A percentile compares a stretch with the other conserved stretches of the same genome.
phyloP scores from a whole-genome alignment of 73 alveolate species.

The Stentor coeruleus region DNA sequence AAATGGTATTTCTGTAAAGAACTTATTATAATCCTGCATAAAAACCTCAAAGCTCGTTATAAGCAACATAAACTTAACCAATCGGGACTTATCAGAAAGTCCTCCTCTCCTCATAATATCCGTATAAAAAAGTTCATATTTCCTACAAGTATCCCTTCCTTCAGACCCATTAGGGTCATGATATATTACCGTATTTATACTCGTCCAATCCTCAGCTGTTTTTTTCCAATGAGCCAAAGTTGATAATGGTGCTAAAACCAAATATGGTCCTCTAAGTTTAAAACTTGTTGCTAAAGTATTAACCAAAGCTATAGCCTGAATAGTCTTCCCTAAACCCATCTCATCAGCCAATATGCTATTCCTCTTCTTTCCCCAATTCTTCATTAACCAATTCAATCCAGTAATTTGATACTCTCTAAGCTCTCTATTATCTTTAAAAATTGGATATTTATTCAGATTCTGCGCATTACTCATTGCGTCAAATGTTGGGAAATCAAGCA shows the following conservation, averaged over 20 bases:
- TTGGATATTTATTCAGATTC: conserved; percentile 19
- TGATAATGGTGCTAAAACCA: conserved; percentile 80
- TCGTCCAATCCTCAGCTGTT: conserved; percentile 88
- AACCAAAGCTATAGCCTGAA: conserved; percentile 82
- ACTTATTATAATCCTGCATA: conserved; percentile 70
- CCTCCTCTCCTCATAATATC: conserved; percentile 73
- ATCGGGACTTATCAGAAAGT: conserved; percentile 55
- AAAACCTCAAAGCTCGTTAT: conserved; percentile 94
- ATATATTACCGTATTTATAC: conserved; percentile 71
- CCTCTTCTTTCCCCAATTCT: conserved; percentile 66
- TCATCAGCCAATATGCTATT: conserved; percentile 98
- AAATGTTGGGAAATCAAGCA: conserved; percentile 14
- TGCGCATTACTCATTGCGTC: neutral
- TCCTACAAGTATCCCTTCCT: conserved; percentile 70
- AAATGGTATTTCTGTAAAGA: conserved; percentile 78
- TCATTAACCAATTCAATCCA: conserved; percentile 93
- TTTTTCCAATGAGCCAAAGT: conserved; percentile 90
- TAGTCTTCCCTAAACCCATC: conserved; percentile 99
- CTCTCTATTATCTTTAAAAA: conserved; percentile 33
- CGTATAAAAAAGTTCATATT: conserved; percentile 68
- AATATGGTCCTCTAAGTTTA: conserved; percentile 76
- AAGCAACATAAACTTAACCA: conserved; percentile 67
- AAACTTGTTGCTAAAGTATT: conserved; percentile 43
- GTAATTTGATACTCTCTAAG: conserved; percentile 88
- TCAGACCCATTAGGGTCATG: conserved; percentile 73